Evolutionary conservation across 2,329 filamentous ascomycete species (phyloP).

Genomic region (Neonectria punicea): DNA sequence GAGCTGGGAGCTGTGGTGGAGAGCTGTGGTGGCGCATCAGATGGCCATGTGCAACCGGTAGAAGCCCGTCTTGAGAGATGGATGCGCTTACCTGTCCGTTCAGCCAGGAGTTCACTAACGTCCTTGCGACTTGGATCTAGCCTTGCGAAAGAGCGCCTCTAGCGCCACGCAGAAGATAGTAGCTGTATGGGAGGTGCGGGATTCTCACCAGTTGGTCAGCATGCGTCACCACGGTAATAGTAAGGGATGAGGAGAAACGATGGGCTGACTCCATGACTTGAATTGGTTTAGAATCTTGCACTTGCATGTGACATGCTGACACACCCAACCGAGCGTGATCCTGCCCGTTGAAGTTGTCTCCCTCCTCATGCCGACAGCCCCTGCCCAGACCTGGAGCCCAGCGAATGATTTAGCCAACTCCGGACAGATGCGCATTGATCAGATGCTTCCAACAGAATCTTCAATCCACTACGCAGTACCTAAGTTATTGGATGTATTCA

Average conservation of each 20-base stretch:
- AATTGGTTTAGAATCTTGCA: not conserved
- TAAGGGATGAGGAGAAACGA: slow-evolving; percentile 2
- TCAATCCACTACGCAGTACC: not conserved
- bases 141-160: slow-evolving; percentile 1
- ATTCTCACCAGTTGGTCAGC: slow-evolving; percentile 7
- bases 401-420: slow-evolving; percentile 16
- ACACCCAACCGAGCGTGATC: slow-evolving; percentile 8
- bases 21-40: slow-evolving; percentile 21
- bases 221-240: not conserved
- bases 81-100: slow-evolving; percentile 8
- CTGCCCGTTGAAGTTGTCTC: slow-evolving; percentile 18
- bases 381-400: slow-evolving; percentile 29
- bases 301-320: slow-evolving; percentile 4
- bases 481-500: not conserved
- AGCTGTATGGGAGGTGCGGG: not conserved
- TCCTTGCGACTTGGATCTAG: not conserved
- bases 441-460: not conserved
- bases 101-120: slow-evolving; percentile 1
- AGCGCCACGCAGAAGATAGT: not conserved
- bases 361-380: slow-evolving; percentile 14
- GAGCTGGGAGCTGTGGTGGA: slow-evolving; percentile 26
- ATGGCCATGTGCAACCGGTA: slow-evolving; percentile 6
- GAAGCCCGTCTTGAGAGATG: not conserved
- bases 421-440: slow-evolving; percentile 9
- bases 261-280: not conserved